Base-by-base conservation (phyloP, 2,329 filamentous ascomycete species). In the Cytospora chrysosperma region DNA sequence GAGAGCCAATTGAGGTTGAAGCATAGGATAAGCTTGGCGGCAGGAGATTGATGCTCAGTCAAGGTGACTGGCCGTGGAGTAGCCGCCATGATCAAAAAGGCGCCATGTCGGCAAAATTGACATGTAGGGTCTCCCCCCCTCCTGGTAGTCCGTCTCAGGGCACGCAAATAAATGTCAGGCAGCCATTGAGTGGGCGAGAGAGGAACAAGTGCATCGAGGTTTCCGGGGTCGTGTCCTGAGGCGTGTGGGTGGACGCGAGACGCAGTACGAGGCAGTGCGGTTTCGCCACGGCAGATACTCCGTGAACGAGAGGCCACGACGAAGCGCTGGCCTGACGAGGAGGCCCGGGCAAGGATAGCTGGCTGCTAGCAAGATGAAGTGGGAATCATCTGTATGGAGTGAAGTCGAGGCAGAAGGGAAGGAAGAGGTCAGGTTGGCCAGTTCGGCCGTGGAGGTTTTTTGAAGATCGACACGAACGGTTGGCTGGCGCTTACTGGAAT, bases 181-280 rank as follows among this genome's bases (percentile, higher is more conserved):
- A 19, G 32, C 43, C 58, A 24, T 13, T n/a, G 34, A 53, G n/a
- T 27, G 52, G 57, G 52, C 30, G 19, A 32, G 56, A 47, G 15
- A 24, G 34, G 28, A 55, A 49, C n/a, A n/a, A 60, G 26, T 28
- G 10, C 37, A 55, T 26, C 9, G 37, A 12, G 50, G 58, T 21
- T 54, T 50, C 58, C 32, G 58, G 58, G 50, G 58, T 61, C 51
- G 37, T 47, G 58, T 21, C 51, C 50, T 49, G n/a, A n/a, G 26
- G 26, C 12, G 28, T 53, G 49, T 53, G 49, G 47, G 64, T 53
- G 43, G 47, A 21, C 50, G 54, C 52, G 55, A 65, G 55, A 54
- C 59, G 63, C 61, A 49, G 10, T 60, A 60, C 61, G 68, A 65
- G 61, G 68, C 68, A 64, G 57, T 59, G 64, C 59, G 62, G 69